These are phyloP conservation scores for Lecanosticta acicola DNA, from an alignment of 2,329 filamentous ascomycete genomes.

Conservation along the genomic window DNA sequence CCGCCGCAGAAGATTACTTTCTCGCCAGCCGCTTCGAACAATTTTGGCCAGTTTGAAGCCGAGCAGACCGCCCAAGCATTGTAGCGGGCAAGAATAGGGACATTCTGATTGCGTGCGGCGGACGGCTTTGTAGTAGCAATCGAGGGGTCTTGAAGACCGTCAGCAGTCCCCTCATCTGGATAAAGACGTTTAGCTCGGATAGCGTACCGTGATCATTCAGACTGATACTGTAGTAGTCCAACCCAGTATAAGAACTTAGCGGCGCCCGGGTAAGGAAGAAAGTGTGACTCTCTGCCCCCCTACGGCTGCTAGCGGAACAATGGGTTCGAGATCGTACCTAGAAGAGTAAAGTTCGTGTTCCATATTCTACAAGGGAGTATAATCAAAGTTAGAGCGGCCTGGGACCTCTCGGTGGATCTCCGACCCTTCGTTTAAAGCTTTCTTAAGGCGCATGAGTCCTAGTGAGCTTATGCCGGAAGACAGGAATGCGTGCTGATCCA, in stretches of 20 bases:
- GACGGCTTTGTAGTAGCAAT: conserved; percentile 40
- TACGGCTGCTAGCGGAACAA: conserved; percentile 28
- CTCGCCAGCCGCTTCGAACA: conserved; percentile 33
- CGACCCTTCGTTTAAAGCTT: conserved; percentile 16
- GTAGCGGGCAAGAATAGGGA: conserved; percentile 50
- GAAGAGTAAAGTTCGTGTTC: conserved; percentile 14
- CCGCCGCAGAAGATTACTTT: conserved; percentile 41
- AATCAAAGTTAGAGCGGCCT: conserved; percentile 16
- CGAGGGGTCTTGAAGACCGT: conserved; percentile 38
- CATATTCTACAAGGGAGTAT: conserved; percentile 16
- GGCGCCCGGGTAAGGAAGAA: conserved; percentile 37
- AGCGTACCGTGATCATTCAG: conserved; percentile 44
- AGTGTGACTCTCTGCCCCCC: conserved; percentile 30
- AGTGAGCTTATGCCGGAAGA: conserved; percentile 16
- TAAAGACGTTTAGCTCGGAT: conserved; percentile 44
- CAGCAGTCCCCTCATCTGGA: conserved; percentile 35
- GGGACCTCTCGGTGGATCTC: conserved; percentile 19
- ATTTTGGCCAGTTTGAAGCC: conserved; percentile 49
- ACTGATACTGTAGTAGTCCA: conserved; percentile 35
- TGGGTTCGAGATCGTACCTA: conserved; percentile 29
- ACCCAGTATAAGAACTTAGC: conserved; percentile 39
- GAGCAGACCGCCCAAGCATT: conserved; percentile 47
- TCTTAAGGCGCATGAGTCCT: conserved; percentile 21
- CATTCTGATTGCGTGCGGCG: conserved; percentile 42
- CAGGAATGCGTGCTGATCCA: no score